These are phyloP conservation scores for Gremmenia infestans DNA, from an alignment of 2,329 filamentous ascomycete species.

Conservation along the genomic window DNA sequence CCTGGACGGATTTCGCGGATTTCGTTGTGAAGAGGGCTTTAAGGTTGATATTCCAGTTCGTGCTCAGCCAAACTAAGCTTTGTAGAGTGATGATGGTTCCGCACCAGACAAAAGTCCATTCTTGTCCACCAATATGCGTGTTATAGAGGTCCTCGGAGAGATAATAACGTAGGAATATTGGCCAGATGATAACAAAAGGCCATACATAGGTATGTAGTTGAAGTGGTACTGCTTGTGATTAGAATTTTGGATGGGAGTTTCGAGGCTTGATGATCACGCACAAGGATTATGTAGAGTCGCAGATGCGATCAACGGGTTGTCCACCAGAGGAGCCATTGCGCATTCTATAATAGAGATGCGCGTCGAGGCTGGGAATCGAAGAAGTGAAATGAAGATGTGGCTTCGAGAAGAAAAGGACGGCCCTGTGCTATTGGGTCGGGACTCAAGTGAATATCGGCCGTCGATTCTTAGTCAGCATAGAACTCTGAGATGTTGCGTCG, in stretches of 20 bases:
- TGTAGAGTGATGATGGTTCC: slow-evolving; percentile 84
- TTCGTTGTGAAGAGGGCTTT: slow-evolving; percentile 76
- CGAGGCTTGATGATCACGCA: slow-evolving; percentile 11
- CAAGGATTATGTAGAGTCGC: slow-evolving; percentile 81
- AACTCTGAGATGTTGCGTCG: neutral
- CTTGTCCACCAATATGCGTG: slow-evolving; percentile 83
- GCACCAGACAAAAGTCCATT: slow-evolving; percentile 97
- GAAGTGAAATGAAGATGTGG: slow-evolving; percentile 3
- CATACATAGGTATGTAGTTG: slow-evolving; percentile 85
- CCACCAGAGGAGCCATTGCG: slow-evolving; percentile 75
- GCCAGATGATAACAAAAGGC: slow-evolving; percentile 91
- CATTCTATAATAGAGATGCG: slow-evolving; percentile 20
- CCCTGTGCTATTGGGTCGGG: neutral
- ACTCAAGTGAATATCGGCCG: neutral
- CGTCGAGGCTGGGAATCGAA: slow-evolving; percentile 7
- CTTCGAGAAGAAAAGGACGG: slow-evolving; percentile 1
- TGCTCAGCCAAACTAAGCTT: slow-evolving; percentile 87
- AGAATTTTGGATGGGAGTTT: slow-evolving; percentile 3
- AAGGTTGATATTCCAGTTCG: slow-evolving; percentile 93
- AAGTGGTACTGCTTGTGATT: slow-evolving; percentile 48
- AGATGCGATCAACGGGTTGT: slow-evolving; percentile 82
- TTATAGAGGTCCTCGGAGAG: slow-evolving; percentile 80
- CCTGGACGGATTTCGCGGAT: slow-evolving; percentile 61
- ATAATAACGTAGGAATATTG: slow-evolving; percentile 84
- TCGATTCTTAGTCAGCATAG: neutral